These are phyloP conservation scores for Mariannaea elegans DNA, from an alignment of 2,329 filamentous ascomycete genomes.

Conservation along the genomic window DNA sequence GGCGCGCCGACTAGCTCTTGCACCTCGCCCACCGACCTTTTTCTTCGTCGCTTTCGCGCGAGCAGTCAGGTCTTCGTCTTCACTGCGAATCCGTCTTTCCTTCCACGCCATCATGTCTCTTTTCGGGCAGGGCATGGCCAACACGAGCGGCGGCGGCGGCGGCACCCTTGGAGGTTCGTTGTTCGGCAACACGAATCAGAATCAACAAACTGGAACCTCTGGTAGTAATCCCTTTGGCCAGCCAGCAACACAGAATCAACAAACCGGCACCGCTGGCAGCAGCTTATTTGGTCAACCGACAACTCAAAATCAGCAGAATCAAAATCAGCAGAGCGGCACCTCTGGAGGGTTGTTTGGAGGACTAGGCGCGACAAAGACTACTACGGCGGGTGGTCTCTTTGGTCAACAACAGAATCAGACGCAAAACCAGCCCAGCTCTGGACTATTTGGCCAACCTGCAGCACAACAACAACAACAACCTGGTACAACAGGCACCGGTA, in stretches of 20 bases:
- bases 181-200: constrained; percentile 31
- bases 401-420: constrained; percentile 37
- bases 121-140: constrained; percentile 44
- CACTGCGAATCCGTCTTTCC: constrained; percentile 16
- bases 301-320: constrained; percentile 38
- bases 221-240: constrained; percentile 46
- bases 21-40: constrained; percentile 21
- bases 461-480: constrained; percentile 27
- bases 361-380: constrained; percentile 33
- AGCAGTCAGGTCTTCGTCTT: constrained; percentile 25
- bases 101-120: constrained; percentile 43
- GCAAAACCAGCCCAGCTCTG: constrained; percentile 18
- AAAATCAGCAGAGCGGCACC: constrained; percentile 36
- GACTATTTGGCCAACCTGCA: constrained; percentile 41
- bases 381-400: constrained; percentile 36
- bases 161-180: constrained; percentile 32
- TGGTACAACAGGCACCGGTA: constrained; percentile 33
- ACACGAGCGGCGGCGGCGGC: constrained; percentile 29
- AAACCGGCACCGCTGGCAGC: constrained; percentile 38
- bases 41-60: constrained; percentile 25
- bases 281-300: constrained; percentile 45
- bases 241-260: constrained; percentile 31
- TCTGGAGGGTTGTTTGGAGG: constrained; percentile 45
- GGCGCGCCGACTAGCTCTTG: constrained; percentile 38
- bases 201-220: constrained; percentile 36